phyloP scores from a whole-genome alignment of 768 basidiomycete genomes.

The Lactarius sanguifluus region DNA sequence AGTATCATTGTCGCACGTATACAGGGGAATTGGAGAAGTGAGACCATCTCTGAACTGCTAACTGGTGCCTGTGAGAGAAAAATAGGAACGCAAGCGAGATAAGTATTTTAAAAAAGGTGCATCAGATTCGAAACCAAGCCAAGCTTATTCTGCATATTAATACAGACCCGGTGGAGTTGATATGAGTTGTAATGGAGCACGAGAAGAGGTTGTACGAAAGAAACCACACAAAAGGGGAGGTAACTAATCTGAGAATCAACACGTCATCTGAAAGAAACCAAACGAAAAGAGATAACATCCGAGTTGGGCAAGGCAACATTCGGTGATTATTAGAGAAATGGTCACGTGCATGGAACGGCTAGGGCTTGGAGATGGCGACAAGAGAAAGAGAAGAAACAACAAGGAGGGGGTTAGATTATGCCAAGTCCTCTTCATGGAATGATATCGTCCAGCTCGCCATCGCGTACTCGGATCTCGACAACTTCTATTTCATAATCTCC shows the following conservation, averaged over 20 bases:
- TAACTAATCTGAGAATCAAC: neutral
- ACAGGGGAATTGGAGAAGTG: neutral
- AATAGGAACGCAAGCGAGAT: neutral
- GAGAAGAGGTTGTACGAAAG: neutral
- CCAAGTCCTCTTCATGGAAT: slow-evolving; percentile 49
- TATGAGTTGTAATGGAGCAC: slow-evolving; percentile 21
- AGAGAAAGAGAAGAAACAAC: neutral
- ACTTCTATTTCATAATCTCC: slow-evolving; percentile 84
- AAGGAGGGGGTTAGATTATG: neutral
- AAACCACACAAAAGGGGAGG: neutral
- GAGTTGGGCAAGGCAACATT: neutral
- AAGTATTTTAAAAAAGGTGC: slow-evolving; percentile 9
- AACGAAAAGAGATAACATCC: neutral
- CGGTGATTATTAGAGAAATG: slow-evolving; percentile 13
- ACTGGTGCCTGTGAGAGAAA: neutral
- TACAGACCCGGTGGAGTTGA: slow-evolving; percentile 22
- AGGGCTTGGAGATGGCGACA: neutral
- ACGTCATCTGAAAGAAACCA: neutral
- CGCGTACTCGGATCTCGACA: slow-evolving; percentile 80
- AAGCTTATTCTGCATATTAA: slow-evolving; percentile 15
- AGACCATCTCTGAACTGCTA: neutral
- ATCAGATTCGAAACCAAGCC: slow-evolving; percentile 8
- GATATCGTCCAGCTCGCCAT: slow-evolving; percentile 74
- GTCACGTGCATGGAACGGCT: neutral
- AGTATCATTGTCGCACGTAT: neutral